Base-by-base conservation (phyloP, 2,329 filamentous ascomycete species). In the Zalaria obscura region DNA sequence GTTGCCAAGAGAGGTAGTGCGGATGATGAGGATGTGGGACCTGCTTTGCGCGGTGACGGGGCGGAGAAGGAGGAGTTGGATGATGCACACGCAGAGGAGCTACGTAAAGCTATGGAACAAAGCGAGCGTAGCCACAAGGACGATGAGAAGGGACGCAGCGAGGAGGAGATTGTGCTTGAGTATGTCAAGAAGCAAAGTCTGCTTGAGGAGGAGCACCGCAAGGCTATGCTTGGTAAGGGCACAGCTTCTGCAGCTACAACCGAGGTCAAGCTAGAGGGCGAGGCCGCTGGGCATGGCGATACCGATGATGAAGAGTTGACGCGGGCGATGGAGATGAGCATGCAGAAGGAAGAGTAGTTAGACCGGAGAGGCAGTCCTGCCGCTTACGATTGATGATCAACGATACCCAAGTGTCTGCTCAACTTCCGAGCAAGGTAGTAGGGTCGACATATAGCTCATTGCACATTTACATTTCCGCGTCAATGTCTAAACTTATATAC, bases 181-280 rank as follows among this genome's bases (percentile, higher is more conserved):
- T 86, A 84, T 57, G 71, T 86, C 34, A 83, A 80, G 67, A 81
- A 78, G 64, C 80, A 87, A 63, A 86, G 80, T 56, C 55, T 85
- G 35, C 69, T 73, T 0, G 83, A 89, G 60, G 78, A 78, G 48
- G 68, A 78, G 55, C 60, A 67, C 48, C 48, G 53, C 35, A 52
- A 43, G 41, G 47, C 45, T 42, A 47, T 47, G 40, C 47, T 47
- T 50, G 60, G 55, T 4, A 65, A 61, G 47, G 61, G 55, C 1
- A 58, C 52, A 11, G 55, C 41, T 4, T 47, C 40, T 29, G 35
- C 18, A 18, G 18, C 18, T 42, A n/a, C 49, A 8, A 27, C 7
- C 36, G 33, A n/a, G 33, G 25, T 35, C n/a, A n/a, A 5, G 33
- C n/a, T 4, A n/a, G 25, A 7, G 33, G 7, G 25, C 33, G 4